These are phyloP conservation scores for Asterochloris erici DNA, from an alignment of 139 green algal species.

Conservation along the genomic window DNA sequence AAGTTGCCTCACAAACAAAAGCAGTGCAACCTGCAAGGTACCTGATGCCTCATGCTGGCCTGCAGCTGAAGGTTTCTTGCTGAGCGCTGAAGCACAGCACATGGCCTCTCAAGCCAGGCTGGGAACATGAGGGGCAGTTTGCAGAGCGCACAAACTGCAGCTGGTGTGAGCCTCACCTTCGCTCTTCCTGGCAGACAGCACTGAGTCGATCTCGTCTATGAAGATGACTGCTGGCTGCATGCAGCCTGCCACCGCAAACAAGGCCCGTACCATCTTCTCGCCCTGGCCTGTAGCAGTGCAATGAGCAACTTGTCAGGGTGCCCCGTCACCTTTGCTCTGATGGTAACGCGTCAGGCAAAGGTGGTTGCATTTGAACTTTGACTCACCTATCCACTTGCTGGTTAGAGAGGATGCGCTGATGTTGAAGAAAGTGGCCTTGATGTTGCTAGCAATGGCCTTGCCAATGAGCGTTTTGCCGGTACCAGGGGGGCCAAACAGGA, in stretches of 20 bases:
- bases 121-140: too few species aligned
- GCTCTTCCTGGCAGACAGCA: conserved; percentile 85
- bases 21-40: too few species aligned
- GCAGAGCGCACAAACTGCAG: too few species aligned
- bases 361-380: conserved; percentile 54
- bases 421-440: conserved; percentile 96
- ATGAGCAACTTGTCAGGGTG: too few species aligned
- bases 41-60: too few species aligned
- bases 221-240: conserved; percentile 95
- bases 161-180: conserved; percentile 50
- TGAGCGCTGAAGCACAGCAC: too few species aligned
- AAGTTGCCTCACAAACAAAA: too few species aligned
- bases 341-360: too few species aligned
- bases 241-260: conserved; percentile 89
- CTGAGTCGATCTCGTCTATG: conserved; percentile 99
- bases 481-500: conserved; percentile 31
- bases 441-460: conserved; percentile 92
- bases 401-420: conserved; percentile 94
- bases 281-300: background rate
- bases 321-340: too few species aligned
- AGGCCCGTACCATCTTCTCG: conserved; percentile 55
- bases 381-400: conserved; percentile 99
- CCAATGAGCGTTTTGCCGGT: conserved; percentile 98
- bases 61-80: too few species aligned
- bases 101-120: too few species aligned